phyloP scores from a whole-genome alignment of 2,329 filamentous ascomycete species.

The Coniochaeta ligniaria region DNA sequence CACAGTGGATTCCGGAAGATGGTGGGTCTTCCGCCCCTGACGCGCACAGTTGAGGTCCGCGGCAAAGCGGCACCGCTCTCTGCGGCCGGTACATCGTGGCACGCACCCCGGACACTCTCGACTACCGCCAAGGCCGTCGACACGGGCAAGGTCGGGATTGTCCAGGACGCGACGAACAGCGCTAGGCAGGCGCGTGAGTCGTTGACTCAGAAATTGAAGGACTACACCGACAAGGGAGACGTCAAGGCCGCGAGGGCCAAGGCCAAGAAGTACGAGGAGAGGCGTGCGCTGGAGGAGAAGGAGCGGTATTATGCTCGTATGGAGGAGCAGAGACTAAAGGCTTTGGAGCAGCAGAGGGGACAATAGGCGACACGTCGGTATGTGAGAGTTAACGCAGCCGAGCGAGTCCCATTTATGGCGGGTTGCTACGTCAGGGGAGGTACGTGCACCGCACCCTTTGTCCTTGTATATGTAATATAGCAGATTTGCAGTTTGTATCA shows the following conservation, averaged over 20 bases:
- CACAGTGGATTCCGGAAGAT: slow-evolving; percentile 26
- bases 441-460: not conserved
- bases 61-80: slow-evolving; percentile 1
- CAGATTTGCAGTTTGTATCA: not conserved
- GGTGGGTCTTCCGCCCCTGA: slow-evolving; percentile 28
- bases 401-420: not conserved
- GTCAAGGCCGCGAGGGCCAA: slow-evolving; percentile 6
- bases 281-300: slow-evolving; percentile 17
- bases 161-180: slow-evolving; percentile 9
- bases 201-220: slow-evolving; percentile 12
- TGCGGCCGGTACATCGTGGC: slow-evolving; percentile 14
- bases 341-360: not conserved
- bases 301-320: slow-evolving; percentile 8
- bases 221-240: slow-evolving; percentile 6
- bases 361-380: not conserved
- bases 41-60: not conserved
- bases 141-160: slow-evolving; percentile 4
- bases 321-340: slow-evolving; percentile 1
- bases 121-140: slow-evolving; percentile 9
- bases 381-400: not conserved
- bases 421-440: not conserved
- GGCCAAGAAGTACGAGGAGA: slow-evolving; percentile 20
- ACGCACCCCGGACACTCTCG: slow-evolving; percentile 22
- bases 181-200: slow-evolving; percentile 9
- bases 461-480: not conserved